Percentiles rank a stretch among this genome's conserved stretches.
Evolutionary conservation across 2,329 filamentous ascomycete species (phyloP).

Genomic region (Ascochyta rabiei): DNA sequence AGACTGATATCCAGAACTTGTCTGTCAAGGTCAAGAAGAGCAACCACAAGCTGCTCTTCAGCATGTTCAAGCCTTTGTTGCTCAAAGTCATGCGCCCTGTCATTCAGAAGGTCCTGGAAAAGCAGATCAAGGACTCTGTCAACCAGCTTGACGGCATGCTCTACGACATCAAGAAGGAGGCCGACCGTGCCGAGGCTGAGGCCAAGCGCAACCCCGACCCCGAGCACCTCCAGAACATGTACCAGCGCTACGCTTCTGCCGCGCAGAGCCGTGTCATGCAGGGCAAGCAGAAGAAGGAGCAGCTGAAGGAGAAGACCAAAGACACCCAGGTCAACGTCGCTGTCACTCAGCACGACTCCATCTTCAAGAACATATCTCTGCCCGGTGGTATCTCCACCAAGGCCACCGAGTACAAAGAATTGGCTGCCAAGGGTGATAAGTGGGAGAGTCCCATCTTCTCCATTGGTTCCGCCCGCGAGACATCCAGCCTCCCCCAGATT

Average conservation of each 20-base stretch:
- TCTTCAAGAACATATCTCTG: slow-evolving; percentile 86
- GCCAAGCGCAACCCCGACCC: slow-evolving; percentile 68
- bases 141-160: slow-evolving; percentile 74
- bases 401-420: slow-evolving; percentile 89
- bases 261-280: slow-evolving; percentile 75
- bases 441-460: slow-evolving; percentile 96
- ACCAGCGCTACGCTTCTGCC: slow-evolving; percentile 80
- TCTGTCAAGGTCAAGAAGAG: slow-evolving; percentile 92
- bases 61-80: slow-evolving; percentile 83
- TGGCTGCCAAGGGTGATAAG: slow-evolving; percentile 84
- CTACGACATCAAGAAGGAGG: slow-evolving; percentile 82
- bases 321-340: slow-evolving; percentile 81
- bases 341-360: slow-evolving; percentile 85
- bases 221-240: slow-evolving; percentile 79
- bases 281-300: slow-evolving; percentile 77
- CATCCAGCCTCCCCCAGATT: slow-evolving; percentile 69
- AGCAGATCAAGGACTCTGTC: slow-evolving; percentile 84
- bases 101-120: slow-evolving; percentile 86
- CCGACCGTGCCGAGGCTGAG: slow-evolving; percentile 72
- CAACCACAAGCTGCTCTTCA: slow-evolving; percentile 90
- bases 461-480: slow-evolving; percentile 78
- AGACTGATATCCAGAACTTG: slow-evolving; percentile 80
- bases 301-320: slow-evolving; percentile 53
- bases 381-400: slow-evolving; percentile 90
- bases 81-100: slow-evolving; percentile 83